These are phyloP conservation scores for Parasitella parasitica DNA, from an alignment of 371 early-diverging fungal genomes.

Conservation along the genomic window DNA sequence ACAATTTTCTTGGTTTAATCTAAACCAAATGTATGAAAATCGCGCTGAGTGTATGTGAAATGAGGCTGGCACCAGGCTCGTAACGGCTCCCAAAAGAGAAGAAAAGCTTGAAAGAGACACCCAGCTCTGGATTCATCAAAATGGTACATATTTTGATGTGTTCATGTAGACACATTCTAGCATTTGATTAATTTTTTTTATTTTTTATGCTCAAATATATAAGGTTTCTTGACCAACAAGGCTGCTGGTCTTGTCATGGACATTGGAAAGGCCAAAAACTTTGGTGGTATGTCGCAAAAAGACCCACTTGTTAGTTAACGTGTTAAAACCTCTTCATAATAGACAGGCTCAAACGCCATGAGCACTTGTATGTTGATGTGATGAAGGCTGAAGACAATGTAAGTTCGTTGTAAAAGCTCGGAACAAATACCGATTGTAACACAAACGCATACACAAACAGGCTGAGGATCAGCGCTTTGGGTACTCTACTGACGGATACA, in stretches of 20 bases:
- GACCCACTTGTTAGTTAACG: not conserved
- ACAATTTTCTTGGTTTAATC: not conserved
- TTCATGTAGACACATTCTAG: not conserved
- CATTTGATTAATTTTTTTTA: not conserved
- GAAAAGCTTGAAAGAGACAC: slow-evolving; percentile 22
- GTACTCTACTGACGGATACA: slow-evolving; percentile 29
- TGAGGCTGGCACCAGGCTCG: slow-evolving; percentile 22
- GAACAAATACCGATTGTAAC: slow-evolving; percentile 18
- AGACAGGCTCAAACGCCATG: slow-evolving; percentile 44
- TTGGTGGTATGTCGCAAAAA: slow-evolving; percentile 28
- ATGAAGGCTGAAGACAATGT: slow-evolving; percentile 44
- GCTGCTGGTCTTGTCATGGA: slow-evolving; percentile 38
- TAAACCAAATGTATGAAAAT: not conserved
- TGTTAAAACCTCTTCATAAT: not conserved
- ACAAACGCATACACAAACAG: slow-evolving; percentile 12
- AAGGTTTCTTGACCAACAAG: slow-evolving; percentile 50
- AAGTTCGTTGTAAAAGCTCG: slow-evolving; percentile 10
- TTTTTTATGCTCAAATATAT: not conserved
- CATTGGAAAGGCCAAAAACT: slow-evolving; percentile 37
- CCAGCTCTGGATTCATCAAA: slow-evolving; percentile 34
- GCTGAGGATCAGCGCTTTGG: slow-evolving; percentile 45
- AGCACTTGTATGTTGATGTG: slow-evolving; percentile 37
- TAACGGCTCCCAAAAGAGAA: slow-evolving; percentile 18
- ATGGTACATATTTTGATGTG: slow-evolving; percentile 17
- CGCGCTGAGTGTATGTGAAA: no score